Conservation (phyloP, 2,329 filamentous ascomycete species). For the Monilinia aucupariae region DNA sequence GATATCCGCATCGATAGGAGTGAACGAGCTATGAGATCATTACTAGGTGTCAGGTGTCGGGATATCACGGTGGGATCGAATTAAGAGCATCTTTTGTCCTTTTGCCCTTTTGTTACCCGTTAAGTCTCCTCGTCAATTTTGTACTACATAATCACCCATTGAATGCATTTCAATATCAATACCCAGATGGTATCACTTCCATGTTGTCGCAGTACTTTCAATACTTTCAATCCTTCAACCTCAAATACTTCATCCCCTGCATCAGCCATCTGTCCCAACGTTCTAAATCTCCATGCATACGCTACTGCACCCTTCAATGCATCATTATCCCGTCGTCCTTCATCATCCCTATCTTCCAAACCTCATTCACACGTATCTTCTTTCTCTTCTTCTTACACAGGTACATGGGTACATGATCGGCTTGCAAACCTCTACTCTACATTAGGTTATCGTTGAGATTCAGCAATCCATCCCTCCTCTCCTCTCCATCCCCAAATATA, state of each 20-base stretch:
- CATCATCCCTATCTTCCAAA: conserved; percentile 52
- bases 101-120: neutral
- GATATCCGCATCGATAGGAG: conserved; percentile 6
- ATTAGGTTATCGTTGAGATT: neutral
- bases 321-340: conserved; percentile 40
- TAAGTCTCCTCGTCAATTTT: neutral
- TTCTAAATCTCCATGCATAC: conserved; percentile 54
- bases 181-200: neutral
- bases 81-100: neutral
- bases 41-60: conserved; percentile 4
- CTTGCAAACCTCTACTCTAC: conserved; percentile 49
- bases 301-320: conserved; percentile 36
- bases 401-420: conserved; percentile 65
- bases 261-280: conserved; percentile 36
- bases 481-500: neutral
- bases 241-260: conserved; percentile 21
- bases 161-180: neutral
- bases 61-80: neutral
- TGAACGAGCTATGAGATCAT: conserved; percentile 5
- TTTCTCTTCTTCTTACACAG: conserved; percentile 45
- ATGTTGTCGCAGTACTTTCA: neutral
- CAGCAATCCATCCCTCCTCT: neutral
- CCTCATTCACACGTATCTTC: conserved; percentile 49
- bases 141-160: neutral
- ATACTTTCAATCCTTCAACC: neutral